These are phyloP conservation scores for Oryza punctata DNA, from an alignment of 176 grass and related monocot species.

Conservation along the genomic window DNA sequence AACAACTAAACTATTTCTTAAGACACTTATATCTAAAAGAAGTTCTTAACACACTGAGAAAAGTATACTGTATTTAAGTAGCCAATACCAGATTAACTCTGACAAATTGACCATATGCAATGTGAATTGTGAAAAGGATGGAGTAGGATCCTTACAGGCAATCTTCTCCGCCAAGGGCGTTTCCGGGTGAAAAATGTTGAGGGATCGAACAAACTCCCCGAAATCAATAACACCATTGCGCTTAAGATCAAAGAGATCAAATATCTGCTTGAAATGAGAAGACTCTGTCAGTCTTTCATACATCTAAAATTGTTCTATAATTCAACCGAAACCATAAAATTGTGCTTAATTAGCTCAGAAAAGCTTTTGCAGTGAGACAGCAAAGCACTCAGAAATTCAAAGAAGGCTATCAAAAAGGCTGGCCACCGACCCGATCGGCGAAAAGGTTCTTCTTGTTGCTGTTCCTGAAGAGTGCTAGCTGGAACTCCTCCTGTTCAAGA, in stretches of 20 bases:
- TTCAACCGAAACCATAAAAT: background rate
- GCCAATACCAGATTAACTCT: background rate
- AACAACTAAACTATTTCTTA: background rate
- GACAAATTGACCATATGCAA: background rate
- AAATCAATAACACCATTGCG: conserved; percentile 82
- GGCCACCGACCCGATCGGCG: conserved; percentile 64
- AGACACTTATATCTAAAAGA: background rate
- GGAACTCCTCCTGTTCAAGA: conserved; percentile 71
- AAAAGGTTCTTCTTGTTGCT: conserved; percentile 69
- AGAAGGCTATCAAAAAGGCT: background rate
- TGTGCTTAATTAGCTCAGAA: background rate
- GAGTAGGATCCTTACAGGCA: conserved; percentile 54
- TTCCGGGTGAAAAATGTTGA: conserved; percentile 82
- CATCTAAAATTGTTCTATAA: background rate
- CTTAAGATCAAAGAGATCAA: conserved; percentile 88
- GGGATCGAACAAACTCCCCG: conserved; percentile 78
- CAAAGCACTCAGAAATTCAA: background rate
- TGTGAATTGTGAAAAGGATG: background rate
- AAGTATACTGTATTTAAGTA: background rate
- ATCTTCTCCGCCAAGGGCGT: conserved; percentile 63
- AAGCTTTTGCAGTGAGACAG: background rate
- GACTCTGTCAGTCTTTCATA: background rate
- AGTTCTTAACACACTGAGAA: background rate
- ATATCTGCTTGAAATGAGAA: conserved; percentile 59
- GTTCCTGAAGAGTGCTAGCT: conserved; percentile 82